phyloP scores from a whole-genome alignment of 164 flowering plant genomes.

The Stephania cephalantha region DNA sequence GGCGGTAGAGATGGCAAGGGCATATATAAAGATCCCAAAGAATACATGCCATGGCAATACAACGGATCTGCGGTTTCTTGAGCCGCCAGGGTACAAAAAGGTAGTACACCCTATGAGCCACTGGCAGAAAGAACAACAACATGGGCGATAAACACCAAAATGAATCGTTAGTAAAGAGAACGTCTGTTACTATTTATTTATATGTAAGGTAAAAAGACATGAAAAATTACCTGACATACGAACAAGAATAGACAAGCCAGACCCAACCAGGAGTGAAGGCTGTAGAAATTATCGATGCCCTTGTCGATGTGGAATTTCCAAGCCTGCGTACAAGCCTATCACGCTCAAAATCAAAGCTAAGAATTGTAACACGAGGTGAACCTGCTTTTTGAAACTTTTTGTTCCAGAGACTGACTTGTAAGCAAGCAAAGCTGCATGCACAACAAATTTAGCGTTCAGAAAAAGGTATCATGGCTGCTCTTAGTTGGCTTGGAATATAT shows the following conservation, averaged over 20 bases:
- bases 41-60: constrained; percentile 89
- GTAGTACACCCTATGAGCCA: constrained; percentile 88
- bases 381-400: constrained; percentile 62
- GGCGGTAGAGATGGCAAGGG: constrained; percentile 67
- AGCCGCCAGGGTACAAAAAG: constrained; percentile 94
- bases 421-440: constrained; percentile 80
- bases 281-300: constrained; percentile 97
- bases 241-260: constrained; percentile 70
- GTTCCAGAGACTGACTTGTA: constrained; percentile 88
- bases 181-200: no score
- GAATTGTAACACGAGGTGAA: constrained; percentile 69
- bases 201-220: neutral
- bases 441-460: constrained; percentile 3
- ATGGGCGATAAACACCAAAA: neutral
- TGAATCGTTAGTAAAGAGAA: neutral
- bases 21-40: constrained; percentile 77
- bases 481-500: neutral
- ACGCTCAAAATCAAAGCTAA: constrained; percentile 58
- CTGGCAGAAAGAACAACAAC: constrained; percentile 28
- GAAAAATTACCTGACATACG: constrained; percentile 54
- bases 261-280: constrained; percentile 98
- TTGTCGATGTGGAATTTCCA: constrained; percentile 84
- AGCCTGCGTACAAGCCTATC: constrained; percentile 90
- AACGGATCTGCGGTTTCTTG: constrained; percentile 56
- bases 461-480: neutral